Evolutionary conservation across 441 rosid genomes (phyloP), one percentile per base, ranked within the genome.

Genomic region (Eutrema salsugineum): DNA sequence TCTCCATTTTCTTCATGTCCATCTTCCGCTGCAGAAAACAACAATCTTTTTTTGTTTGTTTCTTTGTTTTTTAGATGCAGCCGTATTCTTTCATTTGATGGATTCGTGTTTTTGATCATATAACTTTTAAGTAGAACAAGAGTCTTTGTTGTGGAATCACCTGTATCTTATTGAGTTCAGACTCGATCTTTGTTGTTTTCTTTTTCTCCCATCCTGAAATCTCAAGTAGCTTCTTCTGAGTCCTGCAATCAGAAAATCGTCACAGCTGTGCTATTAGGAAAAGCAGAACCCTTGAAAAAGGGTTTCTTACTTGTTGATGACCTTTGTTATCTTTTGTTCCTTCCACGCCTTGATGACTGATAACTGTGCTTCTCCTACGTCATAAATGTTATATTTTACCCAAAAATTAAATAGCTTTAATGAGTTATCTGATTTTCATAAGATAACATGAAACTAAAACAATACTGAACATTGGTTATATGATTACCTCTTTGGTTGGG

Each of bases 281-380:
- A 33, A 7, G 20, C 33, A 10, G 10, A 47, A 48, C 0, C 0
- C 0, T 16, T 6, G 49, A 24, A 20, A 27, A 2, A 2, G 30
- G 43, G 55, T 63, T 8, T n/a, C 66, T 76, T 63, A 70, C 79
- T 49, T 70, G 71, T 33, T 48, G 19, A 22, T 86, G 46, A 83
- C 91, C 81, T 88, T 91, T 43, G 88, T 15, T 67, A 86, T 91
- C 80, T 87, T 90, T 2, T 79, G 86, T 2, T 90, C 97, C 78
- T 90, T 97, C 95, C 99, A 90, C 65, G 97, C 94, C 78, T 81
- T 83, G 77, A 91, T 71, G 55, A 85, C 80, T 42, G 90, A 78
- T 38, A 43, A 16, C 62, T 44, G 80, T 73, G 84, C 93, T 42
- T 79, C 91, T 62, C 85, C 91, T 53, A 53, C 35, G n/a, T 86